These are phyloP conservation scores for Penicillium simplicissimum DNA, from an alignment of 495 filamentous ascomycete species.

Conservation along the genomic window DNA sequence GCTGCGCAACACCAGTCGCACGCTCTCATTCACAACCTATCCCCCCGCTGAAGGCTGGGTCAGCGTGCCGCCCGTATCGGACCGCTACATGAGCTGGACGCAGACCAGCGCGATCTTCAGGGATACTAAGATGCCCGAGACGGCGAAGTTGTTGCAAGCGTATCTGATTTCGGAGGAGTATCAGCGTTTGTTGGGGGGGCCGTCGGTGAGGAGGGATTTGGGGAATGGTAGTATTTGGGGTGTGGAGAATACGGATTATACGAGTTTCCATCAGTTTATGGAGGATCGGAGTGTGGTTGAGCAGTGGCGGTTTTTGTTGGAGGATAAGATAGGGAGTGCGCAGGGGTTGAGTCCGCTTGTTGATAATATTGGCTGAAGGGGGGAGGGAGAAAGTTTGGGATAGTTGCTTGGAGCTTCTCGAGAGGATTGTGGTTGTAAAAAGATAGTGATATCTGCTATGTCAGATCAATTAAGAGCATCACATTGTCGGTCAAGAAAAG, in stretches of 20 bases:
- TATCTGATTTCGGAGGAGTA: neutral
- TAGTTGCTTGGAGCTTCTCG: neutral
- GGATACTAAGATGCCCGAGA: neutral
- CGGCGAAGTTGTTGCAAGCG: neutral
- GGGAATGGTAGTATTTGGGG: neutral
- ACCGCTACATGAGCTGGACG: neutral
- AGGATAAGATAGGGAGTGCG: neutral
- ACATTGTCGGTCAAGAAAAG: no score
- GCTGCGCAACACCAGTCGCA: neutral
- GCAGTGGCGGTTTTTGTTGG: neutral
- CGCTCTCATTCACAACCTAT: neutral
- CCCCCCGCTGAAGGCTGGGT: neutral
- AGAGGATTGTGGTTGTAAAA: neutral
- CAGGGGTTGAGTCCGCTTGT: conserved; percentile 2
- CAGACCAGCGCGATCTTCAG: neutral
- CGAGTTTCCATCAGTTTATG: neutral
- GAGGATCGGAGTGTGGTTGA: neutral
- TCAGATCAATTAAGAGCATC: no score
- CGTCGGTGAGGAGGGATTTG: neutral
- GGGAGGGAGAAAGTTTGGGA: neutral
- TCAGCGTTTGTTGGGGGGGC: neutral
- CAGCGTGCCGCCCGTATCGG: neutral
- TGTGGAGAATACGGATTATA: neutral
- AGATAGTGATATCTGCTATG: neutral
- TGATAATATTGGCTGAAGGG: neutral